A percentile compares a stretch with the other conserved stretches of the same genome.
These are phyloP conservation scores for Gossypium trilobum DNA, from an alignment of 441 rosid species.

Conservation along the genomic window DNA sequence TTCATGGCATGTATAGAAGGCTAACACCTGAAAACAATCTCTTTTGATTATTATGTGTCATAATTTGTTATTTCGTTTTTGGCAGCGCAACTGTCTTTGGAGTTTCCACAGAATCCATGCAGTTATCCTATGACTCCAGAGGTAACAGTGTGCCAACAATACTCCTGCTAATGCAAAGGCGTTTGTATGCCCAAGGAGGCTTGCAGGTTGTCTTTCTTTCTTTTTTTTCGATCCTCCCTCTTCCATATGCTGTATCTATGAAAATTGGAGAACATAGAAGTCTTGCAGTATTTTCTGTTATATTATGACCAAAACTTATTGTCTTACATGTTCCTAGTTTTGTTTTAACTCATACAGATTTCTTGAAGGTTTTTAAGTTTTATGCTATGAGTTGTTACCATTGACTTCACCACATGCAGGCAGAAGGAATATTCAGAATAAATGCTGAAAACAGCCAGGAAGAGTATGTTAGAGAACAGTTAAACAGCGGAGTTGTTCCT, in stretches of 20 bases:
- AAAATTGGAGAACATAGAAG: neutral
- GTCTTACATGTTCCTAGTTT: neutral
- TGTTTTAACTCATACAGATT: neutral
- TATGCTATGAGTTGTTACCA: neutral
- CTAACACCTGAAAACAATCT: neutral
- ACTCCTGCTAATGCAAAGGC: conserved; percentile 69
- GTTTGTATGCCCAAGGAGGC: conserved; percentile 65
- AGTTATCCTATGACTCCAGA: conserved; percentile 69
- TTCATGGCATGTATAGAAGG: neutral
- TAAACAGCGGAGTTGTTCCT: conserved; percentile 62
- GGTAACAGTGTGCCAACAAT: conserved; percentile 76
- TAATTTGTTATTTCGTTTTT: conserved; percentile 9
- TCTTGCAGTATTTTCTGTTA: neutral
- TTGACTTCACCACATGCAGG: conserved; percentile 32
- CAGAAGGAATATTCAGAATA: conserved; percentile 82
- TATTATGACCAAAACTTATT: neutral
- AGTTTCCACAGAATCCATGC: conserved; percentile 89
- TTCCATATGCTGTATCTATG: neutral
- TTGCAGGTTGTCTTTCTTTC: conserved; percentile 48
- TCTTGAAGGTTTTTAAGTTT: neutral
- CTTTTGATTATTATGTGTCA: neutral
- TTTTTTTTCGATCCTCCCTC: neutral
- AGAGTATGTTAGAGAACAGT: conserved; percentile 64
- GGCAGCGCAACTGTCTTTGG: conserved; percentile 76
- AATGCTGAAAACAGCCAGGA: conserved; percentile 77